Base-by-base conservation (phyloP, 129 eudicot genomes). In the Ambrosia artemisiifolia region DNA sequence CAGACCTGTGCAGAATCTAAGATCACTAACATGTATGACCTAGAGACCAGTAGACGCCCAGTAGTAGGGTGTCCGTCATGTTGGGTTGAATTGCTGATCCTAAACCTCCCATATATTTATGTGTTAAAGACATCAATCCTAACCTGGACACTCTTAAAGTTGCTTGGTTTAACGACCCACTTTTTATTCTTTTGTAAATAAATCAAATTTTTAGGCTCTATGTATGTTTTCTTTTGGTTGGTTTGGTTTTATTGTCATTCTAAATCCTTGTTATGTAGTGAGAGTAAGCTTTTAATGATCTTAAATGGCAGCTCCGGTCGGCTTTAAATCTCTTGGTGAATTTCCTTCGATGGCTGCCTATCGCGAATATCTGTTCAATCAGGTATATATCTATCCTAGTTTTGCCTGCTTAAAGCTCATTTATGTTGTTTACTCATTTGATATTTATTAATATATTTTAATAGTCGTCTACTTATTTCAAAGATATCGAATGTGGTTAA, bases 351-450 rank as follows among this genome's bases (percentile, higher is more conserved):
- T 38, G 4, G 51, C 3, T 28, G 55, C 56, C 5, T 78, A 70
- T 75, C 56, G 67, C 4, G 67, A 70, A 32, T 78, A 70, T 43
- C 72, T 50, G 17, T 30, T 78, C 4, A 28, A 60, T 63, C 72
- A 71, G 82, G 82, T 78, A 71, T 11, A 24, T 49, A 38, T 10
- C 35, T 49, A 38, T 10, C 35, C 20, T 30, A 12, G 11, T 50
- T 64, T 35, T 47, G 35, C 38, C 65, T 59, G 17, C 57, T 71
- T 43, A 43, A 60, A 61, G 6, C 2, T 61, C 33, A 28, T 72
- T 17, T 24, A 55, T 35, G 32, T 48, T 19, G 17, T 47, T 48
- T 17, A 8, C n/a, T 6, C 5, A 16, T 35, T 12, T 40, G 32
- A 54, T 42, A 57, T 48, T n/a, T n/a, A 2, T 53, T 53, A 17